Percentiles rank a stretch among this genome's conserved stretches.
Conservation (phyloP, 345 rosid genomes). For the Populus ilicifolia region DNA sequence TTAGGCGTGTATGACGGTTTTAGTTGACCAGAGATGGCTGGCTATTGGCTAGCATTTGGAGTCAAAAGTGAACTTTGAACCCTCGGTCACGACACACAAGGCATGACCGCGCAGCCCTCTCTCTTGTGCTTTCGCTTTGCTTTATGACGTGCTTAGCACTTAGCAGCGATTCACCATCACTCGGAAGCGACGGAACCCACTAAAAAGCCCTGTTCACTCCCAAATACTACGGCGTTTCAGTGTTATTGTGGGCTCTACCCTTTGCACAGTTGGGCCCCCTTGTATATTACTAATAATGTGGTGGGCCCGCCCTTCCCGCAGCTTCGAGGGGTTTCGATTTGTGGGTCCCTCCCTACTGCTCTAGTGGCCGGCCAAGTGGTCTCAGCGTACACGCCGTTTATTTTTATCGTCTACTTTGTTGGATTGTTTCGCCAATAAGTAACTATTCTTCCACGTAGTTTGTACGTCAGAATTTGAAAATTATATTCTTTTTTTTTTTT, state of each 20-base stretch:
- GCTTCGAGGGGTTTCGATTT: neutral
- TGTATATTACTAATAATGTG: neutral
- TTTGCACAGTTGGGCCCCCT: neutral
- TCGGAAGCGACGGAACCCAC: neutral
- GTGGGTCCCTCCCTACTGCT: neutral
- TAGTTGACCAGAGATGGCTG: slow-evolving; percentile 4
- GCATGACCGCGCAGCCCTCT: slow-evolving; percentile 3
- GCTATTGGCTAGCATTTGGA: neutral
- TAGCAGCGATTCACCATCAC: neutral
- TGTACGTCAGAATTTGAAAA: no score
- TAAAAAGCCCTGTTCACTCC: neutral
- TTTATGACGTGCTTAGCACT: neutral
- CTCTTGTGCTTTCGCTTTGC: neutral
- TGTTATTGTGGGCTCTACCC: neutral
- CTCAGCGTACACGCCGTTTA: neutral
- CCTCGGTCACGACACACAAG: slow-evolving; percentile 23
- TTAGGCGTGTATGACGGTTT: neutral
- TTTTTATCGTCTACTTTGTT: no score
- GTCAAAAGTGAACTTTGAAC: slow-evolving; percentile 16
- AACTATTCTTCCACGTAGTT: neutral
- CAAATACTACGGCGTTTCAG: neutral
- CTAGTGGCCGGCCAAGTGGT: neutral
- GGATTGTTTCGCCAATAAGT: no score
- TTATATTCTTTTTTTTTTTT: no score
- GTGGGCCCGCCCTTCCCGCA: neutral